phyloP scores from a whole-genome alignment of 306 rosid genomes.

The Acacia melanoxylon region DNA sequence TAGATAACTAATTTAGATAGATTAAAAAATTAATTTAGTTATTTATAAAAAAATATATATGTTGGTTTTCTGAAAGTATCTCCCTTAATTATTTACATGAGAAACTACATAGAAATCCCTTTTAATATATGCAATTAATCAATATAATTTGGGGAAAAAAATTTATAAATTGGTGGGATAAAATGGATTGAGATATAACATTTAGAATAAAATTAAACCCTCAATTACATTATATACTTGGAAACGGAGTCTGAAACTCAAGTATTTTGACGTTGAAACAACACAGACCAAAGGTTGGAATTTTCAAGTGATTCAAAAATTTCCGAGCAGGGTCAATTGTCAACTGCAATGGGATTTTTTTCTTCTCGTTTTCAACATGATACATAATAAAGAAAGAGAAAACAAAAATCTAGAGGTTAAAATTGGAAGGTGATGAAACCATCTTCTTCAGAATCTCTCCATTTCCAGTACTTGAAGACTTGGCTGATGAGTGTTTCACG shows the following conservation, averaged over 20 bases:
- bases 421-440: background rate
- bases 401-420: background rate
- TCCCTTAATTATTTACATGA: background rate
- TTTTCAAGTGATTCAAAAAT: background rate
- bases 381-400: background rate
- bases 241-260: too few relatives aligned
- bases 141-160: background rate
- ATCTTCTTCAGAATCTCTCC: background rate
- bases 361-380: slow-evolving; percentile 7
- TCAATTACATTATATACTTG: too few relatives aligned
- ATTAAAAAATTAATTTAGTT: too few relatives aligned
- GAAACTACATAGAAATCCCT: background rate
- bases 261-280: background rate
- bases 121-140: background rate
- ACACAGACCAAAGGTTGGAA: background rate
- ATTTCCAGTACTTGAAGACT: background rate
- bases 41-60: background rate
- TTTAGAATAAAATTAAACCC: too few relatives aligned
- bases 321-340: background rate
- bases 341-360: background rate
- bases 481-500: background rate
- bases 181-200: too few relatives aligned
- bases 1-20: too few relatives aligned
- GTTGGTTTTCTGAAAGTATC: background rate
- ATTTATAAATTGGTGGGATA: background rate